These are phyloP conservation scores for Phlegmacium glaucopus DNA, from an alignment of 768 basidiomycete species.

Conservation along the genomic window DNA sequence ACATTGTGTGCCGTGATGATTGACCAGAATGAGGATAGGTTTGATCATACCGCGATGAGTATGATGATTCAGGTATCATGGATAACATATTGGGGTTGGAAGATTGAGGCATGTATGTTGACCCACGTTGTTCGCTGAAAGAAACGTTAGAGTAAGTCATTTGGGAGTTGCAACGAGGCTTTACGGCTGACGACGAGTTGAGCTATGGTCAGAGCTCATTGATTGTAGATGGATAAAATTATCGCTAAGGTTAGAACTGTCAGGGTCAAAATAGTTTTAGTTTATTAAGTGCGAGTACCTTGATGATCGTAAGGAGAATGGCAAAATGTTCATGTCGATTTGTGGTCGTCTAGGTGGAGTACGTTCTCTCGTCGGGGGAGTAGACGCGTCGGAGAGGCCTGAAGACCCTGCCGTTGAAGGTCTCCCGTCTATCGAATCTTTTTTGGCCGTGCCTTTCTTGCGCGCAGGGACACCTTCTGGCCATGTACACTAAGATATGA, in stretches of 20 bases:
- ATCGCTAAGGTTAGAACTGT: constrained; percentile 32
- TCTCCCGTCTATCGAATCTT: constrained; percentile 57
- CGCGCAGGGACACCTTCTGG: constrained; percentile 73
- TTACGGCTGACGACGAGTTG: constrained; percentile 45
- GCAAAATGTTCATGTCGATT: constrained; percentile 37
- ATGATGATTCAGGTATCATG: constrained; percentile 59
- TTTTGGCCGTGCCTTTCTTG: constrained; percentile 58
- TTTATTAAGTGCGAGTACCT: constrained; percentile 27
- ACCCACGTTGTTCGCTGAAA: constrained; percentile 37
- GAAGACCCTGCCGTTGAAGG: constrained; percentile 79
- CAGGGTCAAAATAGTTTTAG: constrained; percentile 9
- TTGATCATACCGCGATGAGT: constrained; percentile 50
- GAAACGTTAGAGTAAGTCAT: constrained; percentile 12
- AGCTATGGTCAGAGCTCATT: constrained; percentile 41
- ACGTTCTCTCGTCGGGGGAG: constrained; percentile 65
- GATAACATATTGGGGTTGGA: constrained; percentile 41
- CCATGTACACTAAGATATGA: constrained; percentile 66
- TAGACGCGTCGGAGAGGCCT: constrained; percentile 66
- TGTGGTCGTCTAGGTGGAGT: constrained; percentile 57
- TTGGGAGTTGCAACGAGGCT: constrained; percentile 17
- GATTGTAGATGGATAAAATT: constrained; percentile 42
- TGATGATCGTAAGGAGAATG: constrained; percentile 38
- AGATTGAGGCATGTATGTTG: constrained; percentile 44
- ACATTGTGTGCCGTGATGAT: constrained; percentile 37
- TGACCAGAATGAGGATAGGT: constrained; percentile 34